phyloP scores from a whole-genome alignment of 306 rosid species.

The Begonia loranthoides region DNA sequence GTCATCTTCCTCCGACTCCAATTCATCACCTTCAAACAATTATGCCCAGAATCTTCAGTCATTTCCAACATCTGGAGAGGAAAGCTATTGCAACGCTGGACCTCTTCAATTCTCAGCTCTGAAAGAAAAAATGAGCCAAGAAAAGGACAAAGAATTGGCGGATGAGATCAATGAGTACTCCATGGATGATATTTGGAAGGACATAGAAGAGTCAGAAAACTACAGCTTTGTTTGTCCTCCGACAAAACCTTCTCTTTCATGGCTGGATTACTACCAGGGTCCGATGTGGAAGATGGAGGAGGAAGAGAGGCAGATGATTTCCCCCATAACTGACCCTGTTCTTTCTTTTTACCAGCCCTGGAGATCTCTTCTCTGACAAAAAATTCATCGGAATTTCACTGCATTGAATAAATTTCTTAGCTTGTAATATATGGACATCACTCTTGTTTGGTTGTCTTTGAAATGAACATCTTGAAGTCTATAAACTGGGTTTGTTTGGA shows the following conservation, averaged over 20 bases:
- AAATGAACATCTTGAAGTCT: too few relatives aligned
- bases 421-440: too few relatives aligned
- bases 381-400: slow-evolving; percentile 31
- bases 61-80: slow-evolving; percentile 39
- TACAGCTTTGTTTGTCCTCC: slow-evolving; percentile 32
- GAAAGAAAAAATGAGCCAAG: slow-evolving; percentile 9
- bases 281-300: slow-evolving; percentile 61
- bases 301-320: slow-evolving; percentile 15
- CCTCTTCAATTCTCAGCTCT: slow-evolving; percentile 7
- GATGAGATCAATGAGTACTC: slow-evolving; percentile 15
- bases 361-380: slow-evolving; percentile 23
- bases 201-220: slow-evolving; percentile 23
- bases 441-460: too few relatives aligned
- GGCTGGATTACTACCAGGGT: slow-evolving; percentile 44
- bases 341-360: slow-evolving; percentile 12
- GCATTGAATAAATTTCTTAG: too few relatives aligned
- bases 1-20: slow-evolving; percentile 16
- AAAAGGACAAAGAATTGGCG: neutral
- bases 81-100: slow-evolving; percentile 71
- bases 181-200: slow-evolving; percentile 96
- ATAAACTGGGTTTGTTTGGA: too few relatives aligned
- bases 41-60: slow-evolving; percentile 26
- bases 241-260: slow-evolving; percentile 21
- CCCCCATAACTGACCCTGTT: neutral
- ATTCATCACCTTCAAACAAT: slow-evolving; percentile 41